Evolutionary conservation across 495 filamentous ascomycete genomes (phyloP).

Genomic region (Daldinia decipiens): DNA sequence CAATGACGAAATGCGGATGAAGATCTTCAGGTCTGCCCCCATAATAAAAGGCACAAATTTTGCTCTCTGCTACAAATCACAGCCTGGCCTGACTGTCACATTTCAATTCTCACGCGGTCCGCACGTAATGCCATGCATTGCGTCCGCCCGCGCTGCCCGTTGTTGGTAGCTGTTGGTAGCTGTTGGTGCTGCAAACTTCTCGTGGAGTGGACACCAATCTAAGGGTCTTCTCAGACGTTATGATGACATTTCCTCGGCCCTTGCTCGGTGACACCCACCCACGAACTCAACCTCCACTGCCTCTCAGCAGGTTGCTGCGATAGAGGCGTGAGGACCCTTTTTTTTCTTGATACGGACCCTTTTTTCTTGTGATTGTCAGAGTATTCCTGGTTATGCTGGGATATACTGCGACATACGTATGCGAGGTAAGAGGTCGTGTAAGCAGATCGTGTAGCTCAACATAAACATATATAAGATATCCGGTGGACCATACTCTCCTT

Average conservation of each 20-base stretch:
- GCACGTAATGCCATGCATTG: constrained; percentile 27
- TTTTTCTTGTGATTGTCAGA: constrained; percentile 34
- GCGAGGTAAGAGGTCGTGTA: constrained; percentile 10
- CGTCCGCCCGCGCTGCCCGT: not conserved
- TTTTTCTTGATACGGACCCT: constrained; percentile 16
- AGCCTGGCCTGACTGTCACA: constrained; percentile 20
- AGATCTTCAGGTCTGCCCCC: constrained; percentile 37
- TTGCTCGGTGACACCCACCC: constrained; percentile 43
- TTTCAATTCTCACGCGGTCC: constrained; percentile 25
- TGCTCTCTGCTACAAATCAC: constrained; percentile 23
- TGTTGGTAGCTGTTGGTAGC: not conserved
- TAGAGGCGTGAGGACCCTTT: not conserved
- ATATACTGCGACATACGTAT: constrained; percentile 7
- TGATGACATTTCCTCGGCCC: constrained; percentile 42
- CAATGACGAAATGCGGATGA: constrained; percentile 43
- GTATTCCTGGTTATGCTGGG: constrained; percentile 5
- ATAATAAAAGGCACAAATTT: constrained; percentile 39
- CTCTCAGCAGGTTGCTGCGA: constrained; percentile 8
- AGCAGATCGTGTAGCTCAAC: constrained; percentile 22
- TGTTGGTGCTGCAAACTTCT: constrained; percentile 14
- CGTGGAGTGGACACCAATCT: constrained; percentile 26
- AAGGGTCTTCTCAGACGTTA: constrained; percentile 22
- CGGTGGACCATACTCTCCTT: constrained; percentile 28
- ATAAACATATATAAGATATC: constrained; percentile 31
- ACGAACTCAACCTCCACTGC: constrained; percentile 4